Base-by-base conservation (phyloP, 2,329 filamentous ascomycete genomes). In the Nigrospora oryzae region DNA sequence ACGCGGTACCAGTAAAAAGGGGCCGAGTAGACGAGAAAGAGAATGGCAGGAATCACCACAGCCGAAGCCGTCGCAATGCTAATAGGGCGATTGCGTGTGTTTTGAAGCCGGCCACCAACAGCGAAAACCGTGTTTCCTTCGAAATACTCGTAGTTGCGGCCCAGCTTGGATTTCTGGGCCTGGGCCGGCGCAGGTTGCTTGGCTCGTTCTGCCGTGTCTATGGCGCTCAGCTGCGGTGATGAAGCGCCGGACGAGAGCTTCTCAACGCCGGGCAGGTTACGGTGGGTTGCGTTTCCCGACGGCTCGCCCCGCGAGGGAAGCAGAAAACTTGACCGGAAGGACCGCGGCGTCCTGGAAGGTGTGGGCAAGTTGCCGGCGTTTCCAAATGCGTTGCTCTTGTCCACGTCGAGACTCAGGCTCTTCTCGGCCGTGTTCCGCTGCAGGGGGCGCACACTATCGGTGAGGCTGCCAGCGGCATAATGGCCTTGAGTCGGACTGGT, bases 81-180 rank as follows among this genome's bases (percentile, higher is more conserved):
- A 60, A 98, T 82, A 2, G 93, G 93, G 51, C 84, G 79, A 54
- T 94, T 86, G 54, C 81, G 80, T 33, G 93, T 85, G 63, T 97
- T 96, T 59, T 96, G 88, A 48, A 93, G 73, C 47, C 93, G 79
- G 8, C 93, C 93, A 32, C 87, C 85, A 47, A 87, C 74, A 62
- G 83, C 95, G 60, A 98, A 98, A 19, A 89, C 72, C 0, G 89
- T 95, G 59, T 97, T 98, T 38, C 93, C 93, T 38, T 87, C 79
- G 57, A 96, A 97, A 63, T 95, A 95, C 61, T 97, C 81, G 64
- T 91, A 86, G 56, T 96, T 95, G 52, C 77, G 83, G 42, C 86
- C 82, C 45, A 77, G 59, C 33, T 71, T 64, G 1, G 47, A 64
- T 19, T 62, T 52, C 38, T 67, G 67, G 23, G 67, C 53, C 16